These are phyloP conservation scores for Cryptosporidium parvum DNA, from an alignment of 169 alveolate species.

Conservation along the genomic window DNA sequence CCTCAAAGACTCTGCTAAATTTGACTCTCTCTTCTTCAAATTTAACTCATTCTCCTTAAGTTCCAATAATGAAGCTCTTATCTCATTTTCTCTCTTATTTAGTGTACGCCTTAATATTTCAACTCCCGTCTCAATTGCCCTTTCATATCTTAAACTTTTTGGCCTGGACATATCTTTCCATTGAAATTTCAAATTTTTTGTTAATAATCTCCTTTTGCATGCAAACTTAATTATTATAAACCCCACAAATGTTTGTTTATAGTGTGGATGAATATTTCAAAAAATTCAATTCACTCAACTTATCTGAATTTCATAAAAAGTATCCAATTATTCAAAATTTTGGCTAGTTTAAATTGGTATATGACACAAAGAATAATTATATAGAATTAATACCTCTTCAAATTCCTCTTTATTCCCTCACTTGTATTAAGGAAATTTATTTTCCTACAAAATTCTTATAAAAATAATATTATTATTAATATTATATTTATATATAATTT, in stretches of 20 bases:
- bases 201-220: neutral
- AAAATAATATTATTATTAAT: no score
- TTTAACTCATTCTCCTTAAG: slow-evolving; percentile 20
- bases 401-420: neutral
- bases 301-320: neutral
- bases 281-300: no score
- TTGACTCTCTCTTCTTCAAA: slow-evolving; percentile 17
- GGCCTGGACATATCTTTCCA: neutral
- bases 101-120: slow-evolving; percentile 26
- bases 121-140: slow-evolving; percentile 41
- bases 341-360: no score
- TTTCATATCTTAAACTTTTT: slow-evolving; percentile 6
- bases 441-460: neutral
- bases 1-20: slow-evolving; percentile 6
- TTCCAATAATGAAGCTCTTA: neutral
- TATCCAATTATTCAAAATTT: no score
- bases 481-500: no score
- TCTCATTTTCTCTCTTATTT: slow-evolving; percentile 14
- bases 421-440: neutral
- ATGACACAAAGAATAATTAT: no score
- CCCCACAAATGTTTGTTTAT: neutral
- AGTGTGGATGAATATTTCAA: neutral
- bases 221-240: neutral
- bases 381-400: no score
- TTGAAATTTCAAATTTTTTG: no score